Base-by-base conservation (phyloP, 257 asterid genomes). In the Nicotiana benthamiana region DNA sequence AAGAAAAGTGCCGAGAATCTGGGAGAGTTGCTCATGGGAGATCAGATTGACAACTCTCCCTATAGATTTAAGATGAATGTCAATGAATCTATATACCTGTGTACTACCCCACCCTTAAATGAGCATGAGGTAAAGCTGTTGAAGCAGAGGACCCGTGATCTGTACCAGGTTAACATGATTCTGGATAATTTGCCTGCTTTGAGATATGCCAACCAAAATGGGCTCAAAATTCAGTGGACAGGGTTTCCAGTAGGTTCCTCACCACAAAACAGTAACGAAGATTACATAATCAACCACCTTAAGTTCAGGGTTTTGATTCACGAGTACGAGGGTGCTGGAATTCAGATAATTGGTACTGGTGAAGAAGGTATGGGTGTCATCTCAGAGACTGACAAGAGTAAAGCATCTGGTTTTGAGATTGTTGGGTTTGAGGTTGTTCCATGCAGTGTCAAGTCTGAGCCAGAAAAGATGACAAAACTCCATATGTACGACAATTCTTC, bases 1-100 rank as follows among this genome's bases (percentile, higher is more conserved):
- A 92, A 91, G 89, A 92, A 90, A 83, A 92, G 95, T 85, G 97
- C 96, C 48, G 95, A 92, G 86, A 92, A 91, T 88, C 92, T 92
- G 9, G 97, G 97, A 79, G 95, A 92, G 85, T 85, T 92, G 82
- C 89, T 92, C 20, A 90, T 92, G 94, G 97, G 97, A 80, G 97
- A 92, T 86, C 97, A 92, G 76, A 91, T 92, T 56, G 94, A 91
- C 85, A 92, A 91, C 79, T 91, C 97, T 34, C 94, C 95, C 9
- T 92, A 90, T 76, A 93, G 90, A 78, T 90, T 92, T 88, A 85
- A 86, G 57, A 92, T 92, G 94, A 91, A 90, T 78, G 85, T 84
- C 79, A 91, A 89, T 60, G 95, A 92, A 80, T 87, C 97, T 77
- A 64, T 92, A 53, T 93, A 83, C 86, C 87, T 93, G 20, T 93